Conservation (phyloP, 1,284 basidiomycete genomes). For the Wolfiporia cocos region DNA sequence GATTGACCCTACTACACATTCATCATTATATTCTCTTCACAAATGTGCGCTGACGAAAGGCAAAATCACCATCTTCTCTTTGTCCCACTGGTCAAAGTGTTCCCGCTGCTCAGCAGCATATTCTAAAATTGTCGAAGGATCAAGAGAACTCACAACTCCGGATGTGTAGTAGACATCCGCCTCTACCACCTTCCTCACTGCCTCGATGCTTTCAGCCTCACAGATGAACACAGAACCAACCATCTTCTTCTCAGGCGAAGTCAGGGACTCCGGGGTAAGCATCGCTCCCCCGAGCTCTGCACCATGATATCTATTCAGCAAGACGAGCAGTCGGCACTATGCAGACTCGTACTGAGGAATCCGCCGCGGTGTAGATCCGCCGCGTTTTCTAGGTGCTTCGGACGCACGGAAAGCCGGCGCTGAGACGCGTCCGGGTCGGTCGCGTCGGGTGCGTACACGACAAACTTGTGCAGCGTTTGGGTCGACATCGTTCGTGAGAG, state of each 20-base stretch:
- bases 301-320: neutral
- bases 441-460: slow-evolving; percentile 31
- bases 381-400: slow-evolving; percentile 20
- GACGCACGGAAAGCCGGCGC: slow-evolving; percentile 28
- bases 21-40: neutral
- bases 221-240: slow-evolving; percentile 21
- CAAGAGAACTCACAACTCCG: slow-evolving; percentile 3
- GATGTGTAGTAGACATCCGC: neutral
- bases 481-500: slow-evolving; percentile 5
- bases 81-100: neutral
- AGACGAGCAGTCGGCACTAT: neutral
- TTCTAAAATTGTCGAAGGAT: neutral
- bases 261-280: slow-evolving; percentile 20
- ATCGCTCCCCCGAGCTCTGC: slow-evolving; percentile 23
- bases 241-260: slow-evolving; percentile 20
- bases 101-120: neutral
- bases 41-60: neutral
- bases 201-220: slow-evolving; percentile 20
- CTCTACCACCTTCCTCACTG: slow-evolving; percentile 12
- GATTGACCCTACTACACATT: neutral
- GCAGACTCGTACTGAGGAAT: neutral
- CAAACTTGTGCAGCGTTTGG: slow-evolving; percentile 17
- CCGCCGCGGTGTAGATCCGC: slow-evolving; percentile 23
- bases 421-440: slow-evolving; percentile 25
- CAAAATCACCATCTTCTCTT: neutral